These are phyloP conservation scores for Kluyveromyces sp. DNA, from an alignment of 1,139 yeast species.

Conservation along the genomic window DNA sequence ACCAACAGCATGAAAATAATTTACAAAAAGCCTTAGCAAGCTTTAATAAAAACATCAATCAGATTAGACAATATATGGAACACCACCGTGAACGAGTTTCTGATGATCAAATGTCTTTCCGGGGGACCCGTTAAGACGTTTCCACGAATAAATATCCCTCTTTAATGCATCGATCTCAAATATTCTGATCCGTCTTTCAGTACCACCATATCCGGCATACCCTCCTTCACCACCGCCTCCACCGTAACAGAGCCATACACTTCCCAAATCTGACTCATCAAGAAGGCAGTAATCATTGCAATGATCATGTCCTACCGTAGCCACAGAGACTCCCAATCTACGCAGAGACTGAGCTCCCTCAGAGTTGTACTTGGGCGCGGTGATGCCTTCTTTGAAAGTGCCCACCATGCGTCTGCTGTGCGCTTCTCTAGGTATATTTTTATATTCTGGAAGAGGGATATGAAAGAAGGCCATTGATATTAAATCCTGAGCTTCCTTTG, in stretches of 20 bases:
- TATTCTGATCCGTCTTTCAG: constrained; percentile 63
- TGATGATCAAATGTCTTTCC: constrained; percentile 49
- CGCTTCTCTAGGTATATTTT: constrained; percentile 35
- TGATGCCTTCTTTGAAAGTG: constrained; percentile 56
- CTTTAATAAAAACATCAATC: constrained; percentile 25
- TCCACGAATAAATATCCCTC: constrained; percentile 63
- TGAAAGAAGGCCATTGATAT: constrained; percentile 88
- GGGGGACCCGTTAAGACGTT: constrained; percentile 53
- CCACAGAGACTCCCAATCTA: constrained; percentile 60
- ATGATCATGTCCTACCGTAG: constrained; percentile 89
- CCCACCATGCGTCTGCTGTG: constrained; percentile 42
- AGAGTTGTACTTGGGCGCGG: constrained; percentile 68
- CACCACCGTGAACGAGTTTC: constrained; percentile 46
- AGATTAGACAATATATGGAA: constrained; percentile 25
- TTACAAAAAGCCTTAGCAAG: constrained; percentile 19
- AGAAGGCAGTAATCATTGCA: constrained; percentile 81
- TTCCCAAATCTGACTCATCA: constrained; percentile 34
- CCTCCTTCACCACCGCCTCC: constrained; percentile 96
- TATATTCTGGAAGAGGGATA: constrained; percentile 82
- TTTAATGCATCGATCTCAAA: constrained; percentile 55
- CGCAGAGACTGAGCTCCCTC: constrained; percentile 55
- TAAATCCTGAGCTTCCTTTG: constrained; percentile 39
- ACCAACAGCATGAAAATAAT: constrained; percentile 13
- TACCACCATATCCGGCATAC: constrained; percentile 85
- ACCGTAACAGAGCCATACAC: constrained; percentile 84